Evolutionary conservation across 2,329 filamentous ascomycete species (phyloP).

Genomic region (Graphium sp.): DNA sequence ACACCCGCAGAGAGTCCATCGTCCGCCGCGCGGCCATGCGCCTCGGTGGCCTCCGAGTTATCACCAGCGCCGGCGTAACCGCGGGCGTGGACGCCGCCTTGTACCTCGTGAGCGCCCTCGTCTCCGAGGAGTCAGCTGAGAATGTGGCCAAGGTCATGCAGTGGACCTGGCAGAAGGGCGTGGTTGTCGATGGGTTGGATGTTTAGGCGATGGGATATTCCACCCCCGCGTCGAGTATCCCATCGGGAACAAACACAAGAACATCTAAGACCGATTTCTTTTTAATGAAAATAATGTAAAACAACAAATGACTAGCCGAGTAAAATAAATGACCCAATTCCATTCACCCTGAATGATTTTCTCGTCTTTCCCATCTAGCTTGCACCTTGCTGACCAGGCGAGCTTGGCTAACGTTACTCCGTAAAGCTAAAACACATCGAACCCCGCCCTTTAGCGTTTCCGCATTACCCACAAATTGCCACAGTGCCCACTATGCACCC

Average conservation of each 20-base stretch:
- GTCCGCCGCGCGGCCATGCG: constrained; percentile 62
- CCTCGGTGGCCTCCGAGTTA: constrained; percentile 51
- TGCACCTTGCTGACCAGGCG: neutral
- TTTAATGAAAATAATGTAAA: too few relatives aligned
- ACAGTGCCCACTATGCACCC: too few relatives aligned
- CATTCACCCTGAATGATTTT: too few relatives aligned
- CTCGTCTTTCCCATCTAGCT: too few relatives aligned
- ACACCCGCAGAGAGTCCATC: constrained; percentile 62
- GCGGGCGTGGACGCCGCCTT: constrained; percentile 70
- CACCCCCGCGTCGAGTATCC: too few relatives aligned
- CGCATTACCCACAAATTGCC: too few relatives aligned
- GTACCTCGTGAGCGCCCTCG: constrained; percentile 72
- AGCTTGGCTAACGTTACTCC: neutral
- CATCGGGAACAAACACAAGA: too few relatives aligned
- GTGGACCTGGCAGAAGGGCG: constrained; percentile 73
- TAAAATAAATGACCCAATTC: too few relatives aligned
- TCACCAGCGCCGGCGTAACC: constrained; percentile 65
- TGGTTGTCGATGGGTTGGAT: constrained; percentile 72
- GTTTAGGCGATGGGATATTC: constrained; percentile 36
- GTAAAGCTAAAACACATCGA: neutral
- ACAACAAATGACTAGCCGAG: too few relatives aligned
- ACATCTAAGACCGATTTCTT: too few relatives aligned
- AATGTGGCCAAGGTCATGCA: constrained; percentile 63
- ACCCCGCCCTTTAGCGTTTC: neutral
- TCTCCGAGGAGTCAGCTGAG: constrained; percentile 58